phyloP scores from a whole-genome alignment of 2,329 filamentous ascomycete species.

The Colletotrichum agaves region DNA sequence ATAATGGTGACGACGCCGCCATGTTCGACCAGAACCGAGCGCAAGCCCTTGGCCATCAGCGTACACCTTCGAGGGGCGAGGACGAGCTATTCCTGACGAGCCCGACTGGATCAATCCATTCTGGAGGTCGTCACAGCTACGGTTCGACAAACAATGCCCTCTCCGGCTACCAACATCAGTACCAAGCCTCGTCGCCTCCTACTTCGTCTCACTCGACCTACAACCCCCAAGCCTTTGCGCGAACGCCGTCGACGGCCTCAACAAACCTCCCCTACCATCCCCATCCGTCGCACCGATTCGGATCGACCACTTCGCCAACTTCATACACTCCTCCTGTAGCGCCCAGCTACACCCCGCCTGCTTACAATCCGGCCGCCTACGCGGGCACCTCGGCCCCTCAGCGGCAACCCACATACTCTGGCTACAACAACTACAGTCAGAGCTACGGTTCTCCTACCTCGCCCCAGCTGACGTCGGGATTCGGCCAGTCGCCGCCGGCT shows the following conservation, averaged over 20 bases:
- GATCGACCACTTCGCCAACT: conserved; percentile 51
- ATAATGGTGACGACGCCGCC: conserved; percentile 76
- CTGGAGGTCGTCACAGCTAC: conserved; percentile 49
- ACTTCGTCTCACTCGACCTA: conserved; percentile 66
- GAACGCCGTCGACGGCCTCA: conserved; percentile 66
- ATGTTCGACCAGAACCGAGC: conserved; percentile 43
- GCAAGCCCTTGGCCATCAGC: conserved; percentile 41
- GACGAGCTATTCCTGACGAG: conserved; percentile 75
- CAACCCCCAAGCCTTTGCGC: conserved; percentile 75
- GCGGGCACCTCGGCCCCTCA: conserved; percentile 60
- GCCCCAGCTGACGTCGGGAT: conserved; percentile 49
- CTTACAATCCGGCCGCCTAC: conserved; percentile 71
- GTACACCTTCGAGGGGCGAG: conserved; percentile 48
- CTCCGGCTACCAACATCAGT: conserved; percentile 64
- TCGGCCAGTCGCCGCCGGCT: conserved; percentile 52
- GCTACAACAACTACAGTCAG: conserved; percentile 58
- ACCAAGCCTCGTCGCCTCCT: conserved; percentile 58
- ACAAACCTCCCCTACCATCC: conserved; percentile 62
- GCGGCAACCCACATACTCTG: conserved; percentile 62
- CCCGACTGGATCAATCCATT: conserved; percentile 49
- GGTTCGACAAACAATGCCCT: conserved; percentile 58
- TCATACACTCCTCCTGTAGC: conserved; percentile 49
- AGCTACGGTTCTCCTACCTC: conserved; percentile 52
- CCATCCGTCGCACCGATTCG: conserved; percentile 52
- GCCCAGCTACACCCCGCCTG: conserved; percentile 59